Evolutionary conservation across 768 basidiomycete genomes (phyloP), one percentile per base, ranked within the genome.

Genomic region (Termitomyces sp.): DNA sequence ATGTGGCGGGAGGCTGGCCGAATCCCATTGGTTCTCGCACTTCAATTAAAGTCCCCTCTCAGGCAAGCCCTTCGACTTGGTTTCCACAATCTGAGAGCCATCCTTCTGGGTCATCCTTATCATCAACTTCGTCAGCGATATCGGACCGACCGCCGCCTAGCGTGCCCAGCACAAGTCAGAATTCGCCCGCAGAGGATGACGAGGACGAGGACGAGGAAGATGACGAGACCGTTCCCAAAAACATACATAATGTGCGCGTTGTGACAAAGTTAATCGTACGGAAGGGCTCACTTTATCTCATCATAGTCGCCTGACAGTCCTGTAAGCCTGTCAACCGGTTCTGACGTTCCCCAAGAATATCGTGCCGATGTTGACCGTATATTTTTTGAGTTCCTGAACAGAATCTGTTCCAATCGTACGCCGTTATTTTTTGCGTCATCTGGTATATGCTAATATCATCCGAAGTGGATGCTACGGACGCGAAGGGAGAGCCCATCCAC

Each of bases 401-500:
- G 77, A 53, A 82, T 91, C 53, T 98, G 95, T 73, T 95, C 92
- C 19, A 91, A 97, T 69, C 69, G 94, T 95, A 69, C 73, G 90
- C 21, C 43, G 23, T 30, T 31, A 33, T 4, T 59, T 57, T 49
- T 57, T 37, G 58, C 49, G 33, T 57, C 31, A 53, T 51, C 50
- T 62, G 63, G 54, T 58, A 42, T 59, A 63, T 67, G 31, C 60
- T 47, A 60, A 31, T 38, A 54, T 58, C 42, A 19, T 55, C 56
- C 56, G 0, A 62, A 98, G 94, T 98, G 73, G 93, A 97, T 56
- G 88, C 91, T 4, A 89, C 86, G 49, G 97, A 98, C 67, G 78
- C 83, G 31, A 99, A 99, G 70, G 96, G 96, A 50, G 96, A 99
- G 69, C 87, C 91, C 44, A 94, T 99, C 56, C 96, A 99, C 67